Percentiles rank a stretch among this genome's conserved stretches.
These are phyloP conservation scores for Vitis rupestris DNA, from an alignment of 164 flowering plant genomes.

Conservation along the genomic window DNA sequence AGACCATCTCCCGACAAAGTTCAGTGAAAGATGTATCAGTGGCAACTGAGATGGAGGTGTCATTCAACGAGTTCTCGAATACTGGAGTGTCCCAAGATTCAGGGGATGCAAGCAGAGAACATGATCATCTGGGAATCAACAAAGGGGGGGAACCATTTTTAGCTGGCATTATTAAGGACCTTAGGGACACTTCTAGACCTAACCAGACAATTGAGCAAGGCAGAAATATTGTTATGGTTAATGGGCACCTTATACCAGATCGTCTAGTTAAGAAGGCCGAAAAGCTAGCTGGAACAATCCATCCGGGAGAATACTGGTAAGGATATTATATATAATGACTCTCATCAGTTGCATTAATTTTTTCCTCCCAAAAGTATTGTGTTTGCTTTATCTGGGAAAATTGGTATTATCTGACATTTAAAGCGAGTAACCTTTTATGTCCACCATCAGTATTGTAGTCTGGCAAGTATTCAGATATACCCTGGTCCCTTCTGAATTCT, in stretches of 20 bases:
- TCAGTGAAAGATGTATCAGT: slow-evolving; percentile 34
- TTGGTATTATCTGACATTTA: not conserved
- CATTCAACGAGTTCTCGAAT: slow-evolving; percentile 34
- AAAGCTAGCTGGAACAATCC: slow-evolving; percentile 78
- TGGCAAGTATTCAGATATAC: not conserved
- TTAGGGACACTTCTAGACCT: slow-evolving; percentile 37
- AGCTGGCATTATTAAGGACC: slow-evolving; percentile 43
- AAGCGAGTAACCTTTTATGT: not conserved
- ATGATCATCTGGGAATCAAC: slow-evolving; percentile 20
- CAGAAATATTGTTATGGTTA: slow-evolving; percentile 49
- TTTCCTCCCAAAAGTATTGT: not conserved
- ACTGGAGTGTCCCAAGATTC: slow-evolving; percentile 38
- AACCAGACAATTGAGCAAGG: slow-evolving; percentile 36
- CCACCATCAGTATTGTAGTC: not conserved
- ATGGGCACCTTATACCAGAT: slow-evolving; percentile 73
- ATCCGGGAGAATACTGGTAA: slow-evolving; percentile 89
- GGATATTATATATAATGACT: slow-evolving; percentile 3
- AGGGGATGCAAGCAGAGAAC: slow-evolving; percentile 29
- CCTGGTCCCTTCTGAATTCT: not conserved
- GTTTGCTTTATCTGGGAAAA: not conserved
- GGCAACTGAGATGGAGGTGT: slow-evolving; percentile 41
- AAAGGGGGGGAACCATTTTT: slow-evolving; percentile 48
- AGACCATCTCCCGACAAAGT: slow-evolving; percentile 27
- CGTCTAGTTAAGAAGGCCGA: slow-evolving; percentile 78
- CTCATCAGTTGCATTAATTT: not conserved